A percentile compares a stretch with the other conserved stretches of the same genome.
phyloP scores from a whole-genome alignment of 2,329 filamentous ascomycete genomes.

The Ceratocystis destructans region DNA sequence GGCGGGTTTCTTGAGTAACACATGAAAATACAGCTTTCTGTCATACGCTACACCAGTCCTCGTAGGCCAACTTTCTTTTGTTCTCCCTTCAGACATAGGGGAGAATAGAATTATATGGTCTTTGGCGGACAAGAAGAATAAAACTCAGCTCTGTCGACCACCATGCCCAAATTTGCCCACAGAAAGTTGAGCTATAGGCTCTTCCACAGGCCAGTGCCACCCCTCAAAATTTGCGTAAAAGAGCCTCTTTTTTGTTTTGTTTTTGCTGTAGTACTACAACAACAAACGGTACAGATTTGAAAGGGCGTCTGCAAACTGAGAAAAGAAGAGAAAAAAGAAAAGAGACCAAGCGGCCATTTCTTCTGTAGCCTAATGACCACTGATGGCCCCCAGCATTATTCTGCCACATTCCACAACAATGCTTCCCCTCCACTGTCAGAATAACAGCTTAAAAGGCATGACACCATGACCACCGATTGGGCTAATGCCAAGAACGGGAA shows the following conservation, averaged over 20 bases:
- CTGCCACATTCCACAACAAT: conserved; percentile 51
- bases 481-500: conserved; percentile 50
- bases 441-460: conserved; percentile 47
- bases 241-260: neutral
- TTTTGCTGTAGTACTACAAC: conserved; percentile 40
- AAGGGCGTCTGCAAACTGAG: conserved; percentile 27
- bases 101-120: too few species aligned
- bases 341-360: conserved; percentile 38
- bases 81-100: too few species aligned
- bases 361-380: conserved; percentile 37
- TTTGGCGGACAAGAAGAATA: neutral
- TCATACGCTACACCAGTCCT: too few species aligned
- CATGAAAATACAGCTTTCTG: too few species aligned
- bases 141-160: conserved; percentile 32
- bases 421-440: conserved; percentile 40
- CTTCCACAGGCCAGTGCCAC: conserved; percentile 21
- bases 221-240: too few species aligned
- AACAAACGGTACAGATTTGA: conserved; percentile 25
- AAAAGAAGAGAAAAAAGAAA: conserved; percentile 37
- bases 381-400: conserved; percentile 42
- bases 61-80: too few species aligned
- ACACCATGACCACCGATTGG: conserved; percentile 44
- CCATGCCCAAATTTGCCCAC: conserved; percentile 30
- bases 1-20: neutral
- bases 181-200: conserved; percentile 51